Conservation (phyloP, 2,329 filamentous ascomycete genomes). For the Xylogone sp. region DNA sequence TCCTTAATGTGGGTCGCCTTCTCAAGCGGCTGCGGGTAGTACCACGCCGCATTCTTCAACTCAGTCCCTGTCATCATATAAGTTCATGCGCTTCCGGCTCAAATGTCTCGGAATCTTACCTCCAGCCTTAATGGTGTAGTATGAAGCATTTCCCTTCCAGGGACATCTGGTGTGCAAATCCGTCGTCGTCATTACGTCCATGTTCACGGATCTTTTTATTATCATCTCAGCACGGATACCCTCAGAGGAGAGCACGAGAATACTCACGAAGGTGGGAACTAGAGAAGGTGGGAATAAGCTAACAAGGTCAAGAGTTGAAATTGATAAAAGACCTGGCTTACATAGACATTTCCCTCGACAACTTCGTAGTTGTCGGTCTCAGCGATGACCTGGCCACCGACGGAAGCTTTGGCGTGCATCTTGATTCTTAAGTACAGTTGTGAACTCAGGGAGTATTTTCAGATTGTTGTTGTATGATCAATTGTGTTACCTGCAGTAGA, state of each 20-base stretch:
- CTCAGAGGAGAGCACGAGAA: neutral
- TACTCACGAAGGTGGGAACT: constrained; percentile 33
- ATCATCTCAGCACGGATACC: constrained; percentile 4
- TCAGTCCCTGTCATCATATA: constrained; percentile 28
- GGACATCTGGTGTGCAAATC: constrained; percentile 37
- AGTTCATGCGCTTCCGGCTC: neutral
- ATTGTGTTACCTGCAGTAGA: too few relatives aligned
- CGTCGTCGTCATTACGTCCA: constrained; percentile 35
- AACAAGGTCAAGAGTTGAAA: too few relatives aligned
- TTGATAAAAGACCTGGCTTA: too few relatives aligned
- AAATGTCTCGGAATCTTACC: constrained; percentile 14
- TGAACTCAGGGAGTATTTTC: neutral
- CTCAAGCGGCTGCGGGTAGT: constrained; percentile 37
- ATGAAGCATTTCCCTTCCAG: constrained; percentile 43
- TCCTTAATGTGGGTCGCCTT: constrained; percentile 39
- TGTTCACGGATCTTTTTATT: constrained; percentile 30
- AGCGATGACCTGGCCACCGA: constrained; percentile 40
- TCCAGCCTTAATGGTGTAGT: constrained; percentile 42
- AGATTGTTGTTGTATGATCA: neutral
- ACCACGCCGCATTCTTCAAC: constrained; percentile 43
- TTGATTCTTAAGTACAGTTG: neutral
- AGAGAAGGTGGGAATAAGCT: constrained; percentile 15
- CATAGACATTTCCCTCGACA: constrained; percentile 46
- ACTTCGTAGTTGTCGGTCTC: constrained; percentile 41
- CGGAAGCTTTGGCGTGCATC: constrained; percentile 27